Evolutionary conservation across 768 basidiomycete genomes (phyloP), one percentile per base, ranked within the genome.

Genomic region (Austroboletus eburneus): DNA sequence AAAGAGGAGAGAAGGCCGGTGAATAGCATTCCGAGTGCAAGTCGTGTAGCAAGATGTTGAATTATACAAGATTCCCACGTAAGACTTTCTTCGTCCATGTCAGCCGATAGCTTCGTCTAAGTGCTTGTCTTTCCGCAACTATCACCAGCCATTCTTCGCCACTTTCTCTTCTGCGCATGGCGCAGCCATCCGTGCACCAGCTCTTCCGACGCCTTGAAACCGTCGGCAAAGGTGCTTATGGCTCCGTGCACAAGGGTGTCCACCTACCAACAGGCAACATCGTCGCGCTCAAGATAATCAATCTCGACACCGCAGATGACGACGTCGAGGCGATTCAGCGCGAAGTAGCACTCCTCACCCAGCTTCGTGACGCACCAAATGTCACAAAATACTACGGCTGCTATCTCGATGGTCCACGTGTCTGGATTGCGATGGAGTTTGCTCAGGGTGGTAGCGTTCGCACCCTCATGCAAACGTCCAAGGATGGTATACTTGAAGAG

Each of bases 401-500:
- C 69, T 85, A 89, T 69, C 78, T 96, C 62, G 88, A 95, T 61
- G 94, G 93, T 0, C 89, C 92, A 23, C 87, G 91, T 40, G 91
- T 99, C 9, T 99, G 96, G 94, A 98, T 99, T 56, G 91, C 86
- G 30, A 99, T 99, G 96, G 96, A 99, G 65, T 84, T 85, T 57
- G 96, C 96, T 8, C 85, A 92, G 52, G 95, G 95, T 5, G 96
- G 96, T 7, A 94, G 91, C 61, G 90, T 97, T 6, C 75, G 90
- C 38, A 88, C 91, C 3, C 75, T 99, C 56, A 93, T 96, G 84
- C 92, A 96, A 65, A 85, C 90, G 0, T 80, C 82, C 52, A 80
- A 74, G 52, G 79, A 80, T 49, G 81, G 79, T 0, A 75, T 80
- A 43, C 69, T 98, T 42, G 94, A 95, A 67, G 96, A 99, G 69